Evolutionary conservation across 192 early-diverging fungal genomes (phyloP), one percentile per base, ranked within the genome.

Genomic region (Irineochytrium annulatum): DNA sequence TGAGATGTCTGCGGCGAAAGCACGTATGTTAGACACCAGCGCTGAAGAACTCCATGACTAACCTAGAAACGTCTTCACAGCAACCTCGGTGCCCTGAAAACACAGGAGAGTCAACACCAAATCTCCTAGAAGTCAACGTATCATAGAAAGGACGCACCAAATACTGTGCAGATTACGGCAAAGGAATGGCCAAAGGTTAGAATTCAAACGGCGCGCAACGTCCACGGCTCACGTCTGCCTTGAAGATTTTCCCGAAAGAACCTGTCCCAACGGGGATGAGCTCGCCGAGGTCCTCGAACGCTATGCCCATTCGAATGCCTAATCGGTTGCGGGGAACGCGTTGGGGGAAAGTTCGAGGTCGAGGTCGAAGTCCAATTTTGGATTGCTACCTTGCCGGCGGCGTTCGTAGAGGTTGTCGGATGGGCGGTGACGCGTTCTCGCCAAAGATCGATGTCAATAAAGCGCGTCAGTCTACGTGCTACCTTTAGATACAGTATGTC

Each of bases 41-140:
- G 16, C 20, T 14, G 3, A n/a, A 32, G 26, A 26, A 13, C 27
- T 4, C 29, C 13, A 11, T 30, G 54, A 16, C 26, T 49, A 4
- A 67, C 65, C 65, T n/a, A 72, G 48, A 61, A 76, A 72, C 49
- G 63, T 60, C 53, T 76, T 76, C 26, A 76, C 67, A n/a, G 74
- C 74, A 34, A 76, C 74, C 4, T 76, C 74, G 3, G 74, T 76
- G 51, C 74, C 74, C 58, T 67, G 33, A 17, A 27, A 17, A 30
- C 2, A 51, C 6, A 20, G 19, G 20, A 51, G 49, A 51, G n/a
- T n/a, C n/a, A n/a, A n/a, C n/a, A n/a, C n/a, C n/a, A n/a, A n/a
- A n/a, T n/a, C n/a, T 17, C 26, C 11, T 6, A 24, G 13, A 22
- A 49, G 22, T 20, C 6, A 8, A 17, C 17, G 46, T 49, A 24